Percentiles rank a stretch among this genome's conserved stretches.
Conservation (phyloP, 2,329 filamentous ascomycete species). For the Hymenoscyphus occultus region DNA sequence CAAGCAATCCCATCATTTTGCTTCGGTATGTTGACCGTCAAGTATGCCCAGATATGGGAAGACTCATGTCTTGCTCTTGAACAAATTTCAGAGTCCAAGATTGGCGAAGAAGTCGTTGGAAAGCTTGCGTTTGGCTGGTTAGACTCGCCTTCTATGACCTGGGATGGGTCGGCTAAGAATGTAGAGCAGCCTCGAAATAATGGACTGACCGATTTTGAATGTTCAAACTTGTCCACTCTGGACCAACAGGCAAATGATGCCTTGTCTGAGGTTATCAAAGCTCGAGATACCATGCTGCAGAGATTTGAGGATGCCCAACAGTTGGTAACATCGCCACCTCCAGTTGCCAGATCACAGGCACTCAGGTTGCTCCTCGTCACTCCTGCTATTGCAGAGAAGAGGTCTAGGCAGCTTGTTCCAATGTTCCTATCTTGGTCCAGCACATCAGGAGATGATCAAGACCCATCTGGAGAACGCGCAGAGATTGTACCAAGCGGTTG, state of each 20-base stretch:
- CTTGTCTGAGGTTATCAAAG: conserved; percentile 50
- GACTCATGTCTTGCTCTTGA: conserved; percentile 75
- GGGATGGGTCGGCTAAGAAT: conserved; percentile 45
- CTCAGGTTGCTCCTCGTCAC: conserved; percentile 72
- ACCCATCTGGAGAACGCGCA: conserved; percentile 29
- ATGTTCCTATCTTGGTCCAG: conserved; percentile 80
- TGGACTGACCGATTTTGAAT: conserved; percentile 75
- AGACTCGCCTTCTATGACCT: conserved; percentile 52
- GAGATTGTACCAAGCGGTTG: conserved; percentile 49
- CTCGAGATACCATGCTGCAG: conserved; percentile 56
- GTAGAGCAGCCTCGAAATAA: conserved; percentile 38
- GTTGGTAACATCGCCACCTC: conserved; percentile 47
- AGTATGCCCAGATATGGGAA: conserved; percentile 83
- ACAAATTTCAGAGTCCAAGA: conserved; percentile 65
- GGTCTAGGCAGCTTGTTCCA: conserved; percentile 80
- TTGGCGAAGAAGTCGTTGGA: conserved; percentile 70
- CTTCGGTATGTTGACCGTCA: conserved; percentile 85
- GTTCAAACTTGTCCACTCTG: conserved; percentile 67
- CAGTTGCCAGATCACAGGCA: conserved; percentile 69
- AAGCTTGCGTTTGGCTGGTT: conserved; percentile 79
- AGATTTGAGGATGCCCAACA: conserved; percentile 64
- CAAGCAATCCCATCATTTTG: conserved; percentile 76
- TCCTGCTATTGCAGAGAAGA: conserved; percentile 78
- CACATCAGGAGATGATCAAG: conserved; percentile 41
- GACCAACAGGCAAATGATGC: conserved; percentile 50